Base-by-base conservation (phyloP, 805 yeast species). In the Candida railenensis region DNA sequence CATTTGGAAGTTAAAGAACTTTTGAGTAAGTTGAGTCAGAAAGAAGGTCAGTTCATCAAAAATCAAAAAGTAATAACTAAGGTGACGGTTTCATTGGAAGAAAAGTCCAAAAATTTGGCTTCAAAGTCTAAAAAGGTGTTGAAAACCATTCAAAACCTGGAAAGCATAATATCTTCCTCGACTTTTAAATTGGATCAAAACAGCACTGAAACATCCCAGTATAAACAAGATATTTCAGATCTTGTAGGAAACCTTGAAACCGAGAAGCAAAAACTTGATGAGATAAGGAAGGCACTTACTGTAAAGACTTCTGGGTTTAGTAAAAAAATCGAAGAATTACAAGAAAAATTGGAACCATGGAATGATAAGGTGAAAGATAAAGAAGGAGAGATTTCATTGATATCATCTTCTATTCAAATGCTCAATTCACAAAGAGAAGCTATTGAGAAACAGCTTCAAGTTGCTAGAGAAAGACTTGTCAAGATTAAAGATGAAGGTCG, bases 311-410 rank as follows among this genome's bases (percentile, higher is more conserved):
- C 81, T 9, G 82, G 69, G 2, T 75, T 85, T 46, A 80, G 91
- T 1, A 76, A 74, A 7, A 77, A 87, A 56, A 85, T 91, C 43
- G 86, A 81, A 53, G 55, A 58, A 12, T 66, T 82, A 34, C 91
- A 88, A 59, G 74, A 72, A 5, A 74, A 84, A 49, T 66, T 89
- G 4, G 91, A 87, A 53, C 99, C 98, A 0, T 89, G 95, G 91
- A 81, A 81, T 48, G 83, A 78, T 22, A 77, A 81, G 51, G 67
- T 90, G 25, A 82, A 78, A 48, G 76, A 77, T 14, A 82, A 83
- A 47, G 81, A 81, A 46, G 77, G 86, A 12, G 81, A 82, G 40
- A 76, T 86, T 5, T 78, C 82, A 43, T 76, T 88, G n/a, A 78
- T 82, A 3, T 73, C 78, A 43, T 79, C 88, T 5, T 81, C 84